A percentile compares a stretch with the other conserved stretches of the same genome.
Conservation (phyloP, 2,329 filamentous ascomycete species). For the Monilinia polystroma region DNA sequence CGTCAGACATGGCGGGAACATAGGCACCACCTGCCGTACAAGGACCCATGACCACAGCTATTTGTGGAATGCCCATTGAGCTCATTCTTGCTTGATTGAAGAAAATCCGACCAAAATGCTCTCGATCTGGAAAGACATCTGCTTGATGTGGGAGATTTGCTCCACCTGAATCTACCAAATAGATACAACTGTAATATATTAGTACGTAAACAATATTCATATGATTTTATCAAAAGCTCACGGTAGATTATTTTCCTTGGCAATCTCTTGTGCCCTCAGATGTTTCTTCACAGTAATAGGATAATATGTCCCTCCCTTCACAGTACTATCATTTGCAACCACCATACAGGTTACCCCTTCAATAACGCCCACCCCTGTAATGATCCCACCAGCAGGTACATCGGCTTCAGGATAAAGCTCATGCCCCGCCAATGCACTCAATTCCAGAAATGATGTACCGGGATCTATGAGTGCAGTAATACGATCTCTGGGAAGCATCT, state of each 20-base stretch:
- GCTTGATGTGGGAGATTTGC: slow-evolving; percentile 94
- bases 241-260: slow-evolving; percentile 78
- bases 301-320: slow-evolving; percentile 96
- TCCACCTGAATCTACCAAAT: slow-evolving; percentile 92
- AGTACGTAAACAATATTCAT: slow-evolving; percentile 2
- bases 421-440: slow-evolving; percentile 88
- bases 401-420: slow-evolving; percentile 84
- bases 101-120: slow-evolving; percentile 95
- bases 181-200: slow-evolving; percentile 65
- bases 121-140: slow-evolving; percentile 90
- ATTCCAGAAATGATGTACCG: slow-evolving; percentile 85
- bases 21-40: slow-evolving; percentile 96
- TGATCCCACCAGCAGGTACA: slow-evolving; percentile 84
- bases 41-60: slow-evolving; percentile 94
- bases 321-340: slow-evolving; percentile 93
- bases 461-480: slow-evolving; percentile 85
- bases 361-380: slow-evolving; percentile 87
- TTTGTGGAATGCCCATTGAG: slow-evolving; percentile 81
- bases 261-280: slow-evolving; percentile 84
- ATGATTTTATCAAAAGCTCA: slow-evolving; percentile 42
- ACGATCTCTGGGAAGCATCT: slow-evolving; percentile 91
- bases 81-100: slow-evolving; percentile 98
- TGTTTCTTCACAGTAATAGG: slow-evolving; percentile 98
- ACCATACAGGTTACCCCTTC: slow-evolving; percentile 91
- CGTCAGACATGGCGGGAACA: slow-evolving; percentile 95